Evolutionary conservation across 768 basidiomycete species (phyloP).

Genomic region (Agaricus blazei): DNA sequence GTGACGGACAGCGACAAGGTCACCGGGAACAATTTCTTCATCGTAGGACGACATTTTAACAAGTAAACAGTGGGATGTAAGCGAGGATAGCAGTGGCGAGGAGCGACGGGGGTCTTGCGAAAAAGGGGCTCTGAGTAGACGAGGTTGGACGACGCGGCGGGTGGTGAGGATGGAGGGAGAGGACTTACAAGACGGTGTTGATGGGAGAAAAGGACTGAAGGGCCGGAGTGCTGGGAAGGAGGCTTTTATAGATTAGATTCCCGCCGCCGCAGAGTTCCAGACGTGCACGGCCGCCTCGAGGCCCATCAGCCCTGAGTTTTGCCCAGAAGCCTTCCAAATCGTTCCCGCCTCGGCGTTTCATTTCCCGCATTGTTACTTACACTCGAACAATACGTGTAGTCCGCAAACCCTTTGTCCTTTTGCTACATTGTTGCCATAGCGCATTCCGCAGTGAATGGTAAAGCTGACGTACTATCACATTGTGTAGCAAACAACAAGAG

Average conservation of each 20-base stretch:
- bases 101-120: not conserved
- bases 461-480: not conserved
- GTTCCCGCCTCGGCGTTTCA: not conserved
- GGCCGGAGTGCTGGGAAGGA: constrained; percentile 12
- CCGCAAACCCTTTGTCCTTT: not conserved
- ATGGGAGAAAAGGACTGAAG: constrained; percentile 13
- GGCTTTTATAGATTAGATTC: constrained; percentile 21
- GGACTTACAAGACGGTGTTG: constrained; percentile 9
- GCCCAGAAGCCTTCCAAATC: constrained; percentile 1
- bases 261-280: constrained; percentile 6
- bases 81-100: too few relatives aligned
- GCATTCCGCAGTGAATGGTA: not conserved
- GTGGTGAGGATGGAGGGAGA: constrained; percentile 1
- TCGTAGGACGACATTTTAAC: constrained; percentile 15
- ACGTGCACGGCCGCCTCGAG: constrained; percentile 39
- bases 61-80: too few relatives aligned
- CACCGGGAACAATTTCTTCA: constrained; percentile 54
- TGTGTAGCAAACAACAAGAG: not conserved
- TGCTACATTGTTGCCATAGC: not conserved
- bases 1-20: constrained; percentile 74
- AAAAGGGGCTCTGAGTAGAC: not conserved
- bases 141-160: not conserved
- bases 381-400: not conserved
- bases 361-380: not conserved
- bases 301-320: constrained; percentile 24